A percentile compares a stretch with the other conserved stretches of the same genome.
Evolutionary conservation across 1,284 basidiomycete species (phyloP).

Genomic region (Puccinia triticina): DNA sequence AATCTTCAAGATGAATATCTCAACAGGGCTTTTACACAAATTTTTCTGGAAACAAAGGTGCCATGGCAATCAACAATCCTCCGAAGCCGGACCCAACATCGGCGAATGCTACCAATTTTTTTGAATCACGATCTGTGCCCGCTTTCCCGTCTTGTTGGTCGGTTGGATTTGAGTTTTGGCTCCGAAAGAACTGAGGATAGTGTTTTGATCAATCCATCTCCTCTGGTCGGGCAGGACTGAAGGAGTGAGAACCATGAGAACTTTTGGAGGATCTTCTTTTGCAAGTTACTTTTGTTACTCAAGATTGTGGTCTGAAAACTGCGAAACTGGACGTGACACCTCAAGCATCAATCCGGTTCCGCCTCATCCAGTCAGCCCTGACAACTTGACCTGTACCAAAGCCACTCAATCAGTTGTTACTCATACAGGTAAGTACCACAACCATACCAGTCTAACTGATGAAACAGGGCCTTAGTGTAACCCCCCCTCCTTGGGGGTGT

Average conservation of each 20-base stretch:
- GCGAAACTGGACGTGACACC: too few species aligned
- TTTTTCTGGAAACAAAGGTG: constrained; percentile 85
- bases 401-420: too few species aligned
- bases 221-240: constrained; percentile 73
- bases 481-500: too few species aligned
- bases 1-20: background rate
- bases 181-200: constrained; percentile 73
- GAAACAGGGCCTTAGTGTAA: too few species aligned
- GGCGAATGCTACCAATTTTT: constrained; percentile 80
- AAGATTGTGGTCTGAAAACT: constrained; percentile 88
- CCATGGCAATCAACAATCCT: constrained; percentile 84
- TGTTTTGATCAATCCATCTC: constrained; percentile 82
- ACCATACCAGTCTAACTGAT: too few species aligned
- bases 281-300: constrained; percentile 67
- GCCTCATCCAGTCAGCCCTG: too few species aligned
- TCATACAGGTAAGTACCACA: too few species aligned
- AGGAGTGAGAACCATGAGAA: background rate
- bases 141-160: constrained; percentile 58
- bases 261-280: background rate
- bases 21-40: constrained; percentile 60
- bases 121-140: background rate
- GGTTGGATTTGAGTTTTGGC: constrained; percentile 53
- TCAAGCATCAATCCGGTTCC: too few species aligned
- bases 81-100: constrained; percentile 99
- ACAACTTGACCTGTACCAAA: too few species aligned